Evolutionary conservation across 495 filamentous ascomycete species (phyloP), one percentile per base, ranked within the genome.

Genomic region (Penicillium tannophilum): DNA sequence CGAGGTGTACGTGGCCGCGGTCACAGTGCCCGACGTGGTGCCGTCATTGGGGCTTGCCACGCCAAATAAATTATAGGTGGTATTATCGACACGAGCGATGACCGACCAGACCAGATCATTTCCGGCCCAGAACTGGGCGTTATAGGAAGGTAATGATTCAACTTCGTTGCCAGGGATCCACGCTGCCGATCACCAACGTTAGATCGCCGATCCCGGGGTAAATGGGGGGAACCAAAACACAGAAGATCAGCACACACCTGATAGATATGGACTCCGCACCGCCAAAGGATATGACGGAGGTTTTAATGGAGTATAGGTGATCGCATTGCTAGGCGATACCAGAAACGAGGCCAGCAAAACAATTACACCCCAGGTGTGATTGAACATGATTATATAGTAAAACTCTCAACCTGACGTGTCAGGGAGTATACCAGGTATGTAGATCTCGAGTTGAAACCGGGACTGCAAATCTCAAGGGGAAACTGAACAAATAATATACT

Each of bases 61-160:
- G n/a, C 79, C 79, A 59, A 82, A 77, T 43, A 81, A 58, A 43
- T 66, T 79, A 55, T 78, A 82, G 12, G 77, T 64, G 19, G 62
- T 61, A 3, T 66, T 76, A 61, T 78, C 66, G 2, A 82, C 70
- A 11, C 74, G 72, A 16, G 72, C 78, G 33, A 80, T 64, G 20
- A 80, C 66, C 10, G 70, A 65, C 72, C 76, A 78, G n/a, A 67
- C 74, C 31, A 81, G 50, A 14, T 66, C 11, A 33, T 75, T 68
- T 1, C 76, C 76, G n/a, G 54, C 62, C 77, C 79, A 81, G 56
- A 81, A 81, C 58, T 82, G 69, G 1, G 79, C 67, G 10, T 63
- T 64, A 33, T 63, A 67, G 10, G 62, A 65, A 5, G 75, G 61
- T 9, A 80, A 61, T 51, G 67, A 66, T 19, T 49, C 51, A 47